Percentiles rank a stretch among this genome's conserved stretches.
Conservation (phyloP, 202 grass and related monocot species). For the Panicum virgatum region DNA sequence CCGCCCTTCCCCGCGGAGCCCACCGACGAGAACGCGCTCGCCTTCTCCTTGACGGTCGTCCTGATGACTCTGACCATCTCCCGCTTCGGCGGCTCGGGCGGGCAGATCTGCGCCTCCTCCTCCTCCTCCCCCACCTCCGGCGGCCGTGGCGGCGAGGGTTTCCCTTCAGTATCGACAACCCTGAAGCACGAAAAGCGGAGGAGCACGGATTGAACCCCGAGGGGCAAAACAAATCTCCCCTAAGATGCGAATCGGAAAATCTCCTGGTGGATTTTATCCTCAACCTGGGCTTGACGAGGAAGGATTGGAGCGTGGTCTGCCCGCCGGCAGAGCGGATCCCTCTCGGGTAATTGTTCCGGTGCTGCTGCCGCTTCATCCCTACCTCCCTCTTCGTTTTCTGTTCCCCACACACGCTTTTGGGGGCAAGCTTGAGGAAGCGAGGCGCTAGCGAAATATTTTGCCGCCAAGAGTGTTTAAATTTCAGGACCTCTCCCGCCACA, state of each 20-base stretch:
- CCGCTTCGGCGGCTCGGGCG: slow-evolving; percentile 39
- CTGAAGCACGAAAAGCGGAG: slow-evolving; percentile 3
- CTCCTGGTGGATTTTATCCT: background rate
- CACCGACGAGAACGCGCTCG: slow-evolving; percentile 67
- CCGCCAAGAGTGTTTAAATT: slow-evolving; percentile 44
- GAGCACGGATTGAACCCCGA: background rate
- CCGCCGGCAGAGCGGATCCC: slow-evolving; percentile 45
- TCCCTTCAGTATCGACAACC: slow-evolving; percentile 17
- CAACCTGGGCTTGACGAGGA: slow-evolving; percentile 52
- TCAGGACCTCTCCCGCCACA: slow-evolving; percentile 24
- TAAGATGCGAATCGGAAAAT: background rate
- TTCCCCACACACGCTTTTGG: slow-evolving; percentile 9
- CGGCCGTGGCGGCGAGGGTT: background rate
- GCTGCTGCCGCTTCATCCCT: slow-evolving; percentile 46
- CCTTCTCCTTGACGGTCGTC: slow-evolving; percentile 63
- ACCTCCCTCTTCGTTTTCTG: background rate
- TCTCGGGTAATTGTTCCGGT: slow-evolving; percentile 24
- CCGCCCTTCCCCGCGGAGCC: slow-evolving; percentile 35
- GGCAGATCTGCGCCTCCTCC: background rate
- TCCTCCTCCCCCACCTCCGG: slow-evolving; percentile 5
- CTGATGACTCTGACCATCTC: slow-evolving; percentile 51
- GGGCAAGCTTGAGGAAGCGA: background rate
- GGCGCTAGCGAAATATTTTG: slow-evolving; percentile 18
- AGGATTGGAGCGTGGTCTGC: slow-evolving; percentile 69
- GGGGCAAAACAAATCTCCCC: background rate